Conservation (phyloP, 306 rosid genomes). For the Heteromeles arbutifolia region DNA sequence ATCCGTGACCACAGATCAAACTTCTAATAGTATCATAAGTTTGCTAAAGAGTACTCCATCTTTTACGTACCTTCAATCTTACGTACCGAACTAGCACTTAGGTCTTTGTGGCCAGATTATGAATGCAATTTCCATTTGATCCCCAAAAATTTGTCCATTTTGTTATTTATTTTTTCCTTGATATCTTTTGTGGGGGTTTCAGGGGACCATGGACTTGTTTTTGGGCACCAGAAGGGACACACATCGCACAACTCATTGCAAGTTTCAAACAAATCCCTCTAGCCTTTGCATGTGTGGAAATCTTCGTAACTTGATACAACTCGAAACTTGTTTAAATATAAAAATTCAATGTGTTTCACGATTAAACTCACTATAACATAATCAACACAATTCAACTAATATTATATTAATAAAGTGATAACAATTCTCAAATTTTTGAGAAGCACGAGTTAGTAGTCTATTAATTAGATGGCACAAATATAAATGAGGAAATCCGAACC, state of each 20-base stretch:
- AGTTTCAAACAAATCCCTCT: neutral
- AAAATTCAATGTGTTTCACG: too few relatives aligned
- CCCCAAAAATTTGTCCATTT: neutral
- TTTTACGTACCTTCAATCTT: too few relatives aligned
- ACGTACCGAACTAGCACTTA: neutral
- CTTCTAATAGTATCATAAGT: too few relatives aligned
- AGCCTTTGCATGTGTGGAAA: neutral
- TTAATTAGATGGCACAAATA: too few relatives aligned
- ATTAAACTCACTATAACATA: too few relatives aligned
- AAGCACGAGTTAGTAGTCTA: neutral
- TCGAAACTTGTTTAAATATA: too few relatives aligned
- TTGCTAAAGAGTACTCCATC: too few relatives aligned
- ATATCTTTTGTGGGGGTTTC: neutral
- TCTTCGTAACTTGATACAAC: too few relatives aligned
- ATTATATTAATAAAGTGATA: too few relatives aligned
- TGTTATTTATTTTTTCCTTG: neutral
- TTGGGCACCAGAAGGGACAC: neutral
- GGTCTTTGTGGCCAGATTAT: too few relatives aligned
- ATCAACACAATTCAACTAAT: neutral
- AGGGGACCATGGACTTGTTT: neutral
- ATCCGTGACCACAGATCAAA: too few relatives aligned
- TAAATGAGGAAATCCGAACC: neutral
- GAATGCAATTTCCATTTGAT: neutral
- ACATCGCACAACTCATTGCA: conserved; percentile 5
- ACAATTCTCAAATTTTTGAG: neutral